phyloP scores from a whole-genome alignment of 2,329 filamentous ascomycete species.

The Diplodia intermedia region DNA sequence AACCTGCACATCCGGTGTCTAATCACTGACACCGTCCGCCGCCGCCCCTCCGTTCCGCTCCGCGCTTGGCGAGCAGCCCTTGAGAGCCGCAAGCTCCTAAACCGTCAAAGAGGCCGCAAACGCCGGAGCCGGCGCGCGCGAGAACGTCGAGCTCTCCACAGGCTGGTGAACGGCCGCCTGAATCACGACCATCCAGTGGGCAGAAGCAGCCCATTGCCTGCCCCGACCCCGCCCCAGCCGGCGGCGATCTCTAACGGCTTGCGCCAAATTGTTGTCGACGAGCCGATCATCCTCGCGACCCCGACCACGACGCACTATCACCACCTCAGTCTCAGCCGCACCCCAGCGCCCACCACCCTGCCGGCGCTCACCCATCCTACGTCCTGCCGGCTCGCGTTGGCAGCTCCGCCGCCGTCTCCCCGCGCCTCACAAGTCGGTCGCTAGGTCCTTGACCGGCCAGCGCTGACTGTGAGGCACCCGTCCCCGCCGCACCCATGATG shows the following conservation, averaged over 20 bases:
- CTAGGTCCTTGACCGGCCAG: conserved; percentile 45
- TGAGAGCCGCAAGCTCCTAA: conserved; percentile 29
- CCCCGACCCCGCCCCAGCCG: conserved; percentile 22
- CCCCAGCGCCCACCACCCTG: conserved; percentile 18
- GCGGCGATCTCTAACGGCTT: conserved; percentile 24
- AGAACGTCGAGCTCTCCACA: conserved; percentile 25
- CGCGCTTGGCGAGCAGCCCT: conserved; percentile 26
- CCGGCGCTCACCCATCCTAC: conserved; percentile 6
- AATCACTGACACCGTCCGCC: neutral
- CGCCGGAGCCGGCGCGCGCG: conserved; percentile 28
- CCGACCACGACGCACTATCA: conserved; percentile 25
- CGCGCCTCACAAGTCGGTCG: conserved; percentile 50
- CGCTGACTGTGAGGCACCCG: conserved; percentile 50
- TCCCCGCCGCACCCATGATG: conserved; percentile 73
- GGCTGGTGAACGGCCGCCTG: conserved; percentile 29
- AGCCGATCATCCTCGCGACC: conserved; percentile 28
- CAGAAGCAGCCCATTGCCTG: conserved; percentile 20
- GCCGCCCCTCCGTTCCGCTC: conserved; percentile 24
- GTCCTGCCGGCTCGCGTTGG: conserved; percentile 27
- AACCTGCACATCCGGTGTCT: conserved; percentile 7
- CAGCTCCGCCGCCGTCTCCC: conserved; percentile 25
- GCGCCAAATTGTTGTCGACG: conserved; percentile 30
- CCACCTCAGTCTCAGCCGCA: conserved; percentile 16
- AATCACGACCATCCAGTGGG: conserved; percentile 22
- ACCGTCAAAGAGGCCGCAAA: conserved; percentile 30